phyloP scores from a whole-genome alignment of 306 rosid genomes.

The Heteromeles arbutifolia region DNA sequence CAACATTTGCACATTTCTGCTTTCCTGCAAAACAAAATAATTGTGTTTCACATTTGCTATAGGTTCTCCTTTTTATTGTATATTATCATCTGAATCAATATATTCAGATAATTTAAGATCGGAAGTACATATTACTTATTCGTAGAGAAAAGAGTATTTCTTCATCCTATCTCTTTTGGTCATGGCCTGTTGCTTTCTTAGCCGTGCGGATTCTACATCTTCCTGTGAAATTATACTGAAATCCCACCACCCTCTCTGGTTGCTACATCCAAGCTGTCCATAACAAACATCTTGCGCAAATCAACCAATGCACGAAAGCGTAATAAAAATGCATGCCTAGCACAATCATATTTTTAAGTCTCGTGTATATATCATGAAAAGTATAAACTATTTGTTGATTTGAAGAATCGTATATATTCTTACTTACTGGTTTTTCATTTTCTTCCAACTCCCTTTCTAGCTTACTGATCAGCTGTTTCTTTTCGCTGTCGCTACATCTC shows the following conservation, averaged over 20 bases:
- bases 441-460: constrained; percentile 38
- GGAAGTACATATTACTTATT: constrained; percentile 30
- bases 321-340: background rate
- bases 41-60: background rate
- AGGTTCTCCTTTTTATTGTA: background rate
- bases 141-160: constrained; percentile 75
- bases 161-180: constrained; percentile 72
- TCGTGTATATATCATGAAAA: background rate
- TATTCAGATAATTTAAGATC: background rate
- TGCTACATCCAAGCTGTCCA: constrained; percentile 41
- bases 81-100: background rate
- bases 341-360: background rate
- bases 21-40: constrained; percentile 40
- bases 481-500: constrained; percentile 12
- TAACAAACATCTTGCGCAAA: constrained; percentile 13
- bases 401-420: background rate
- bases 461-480: constrained; percentile 19
- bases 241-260: constrained; percentile 58
- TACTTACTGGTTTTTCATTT: constrained; percentile 36
- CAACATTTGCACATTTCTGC: constrained; percentile 30
- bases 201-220: constrained; percentile 47
- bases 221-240: constrained; percentile 47
- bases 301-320: background rate
- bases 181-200: constrained; percentile 60
- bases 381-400: background rate